Conservation (phyloP, 139 green algal species). For the Chlorella sp. region DNA sequence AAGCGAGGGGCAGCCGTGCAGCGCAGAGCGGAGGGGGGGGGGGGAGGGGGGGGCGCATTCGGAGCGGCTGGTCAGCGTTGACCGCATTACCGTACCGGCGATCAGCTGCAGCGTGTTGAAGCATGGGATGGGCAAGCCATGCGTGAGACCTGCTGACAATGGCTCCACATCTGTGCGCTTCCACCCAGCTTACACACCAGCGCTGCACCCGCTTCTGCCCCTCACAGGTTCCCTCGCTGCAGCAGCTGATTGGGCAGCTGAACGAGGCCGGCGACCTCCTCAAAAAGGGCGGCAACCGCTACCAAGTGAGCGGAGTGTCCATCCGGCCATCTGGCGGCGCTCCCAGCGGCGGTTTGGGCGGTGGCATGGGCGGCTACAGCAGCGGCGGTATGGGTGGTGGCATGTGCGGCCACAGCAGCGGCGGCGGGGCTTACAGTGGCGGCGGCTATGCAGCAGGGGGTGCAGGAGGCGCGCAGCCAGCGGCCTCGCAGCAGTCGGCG, state of each 20-base stretch:
- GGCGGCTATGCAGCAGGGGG: neutral
- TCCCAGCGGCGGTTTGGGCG: neutral
- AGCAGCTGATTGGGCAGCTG: slow-evolving; percentile 68
- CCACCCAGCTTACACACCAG: too few relatives aligned
- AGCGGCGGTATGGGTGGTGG: neutral
- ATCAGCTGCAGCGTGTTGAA: too few relatives aligned
- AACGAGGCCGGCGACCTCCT: slow-evolving; percentile 69
- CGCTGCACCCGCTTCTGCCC: too few relatives aligned
- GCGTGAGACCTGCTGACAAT: too few relatives aligned
- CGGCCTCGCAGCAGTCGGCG: neutral
- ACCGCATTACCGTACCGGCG: too few relatives aligned
- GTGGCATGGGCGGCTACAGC: neutral
- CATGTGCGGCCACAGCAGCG: neutral
- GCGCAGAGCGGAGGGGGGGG: slow-evolving; percentile 78
- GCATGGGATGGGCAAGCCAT: too few relatives aligned
- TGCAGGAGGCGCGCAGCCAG: neutral
- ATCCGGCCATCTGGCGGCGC: neutral
- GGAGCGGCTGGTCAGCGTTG: too few relatives aligned
- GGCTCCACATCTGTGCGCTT: too few relatives aligned
- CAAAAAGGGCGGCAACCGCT: slow-evolving; percentile 15
- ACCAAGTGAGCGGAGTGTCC: slow-evolving; percentile 21
- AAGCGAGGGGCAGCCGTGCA: slow-evolving; percentile 53
- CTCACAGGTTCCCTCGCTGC: slow-evolving; percentile 52
- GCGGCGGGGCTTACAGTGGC: neutral
- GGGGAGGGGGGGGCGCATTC: too few relatives aligned